phyloP scores from a whole-genome alignment of 257 asterid genomes.

The Vinca minor region DNA sequence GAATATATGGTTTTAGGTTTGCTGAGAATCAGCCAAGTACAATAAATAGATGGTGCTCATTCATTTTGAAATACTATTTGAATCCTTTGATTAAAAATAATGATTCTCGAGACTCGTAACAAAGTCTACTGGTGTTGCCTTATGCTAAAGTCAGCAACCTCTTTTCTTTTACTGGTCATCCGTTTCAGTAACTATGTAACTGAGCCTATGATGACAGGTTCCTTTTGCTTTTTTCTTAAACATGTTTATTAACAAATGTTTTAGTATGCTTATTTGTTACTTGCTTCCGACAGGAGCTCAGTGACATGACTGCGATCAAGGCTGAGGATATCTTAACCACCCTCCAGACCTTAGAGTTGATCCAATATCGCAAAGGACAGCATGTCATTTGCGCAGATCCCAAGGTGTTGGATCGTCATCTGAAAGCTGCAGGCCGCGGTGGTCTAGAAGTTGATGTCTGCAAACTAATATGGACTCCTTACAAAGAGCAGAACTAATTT shows the following conservation, averaged over 20 bases:
- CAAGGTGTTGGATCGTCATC: conserved; percentile 89
- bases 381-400: conserved; percentile 97
- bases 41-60: background rate
- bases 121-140: background rate
- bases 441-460: conserved; percentile 90
- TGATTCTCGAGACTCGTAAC: background rate
- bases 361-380: conserved; percentile 91
- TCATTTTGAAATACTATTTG: background rate
- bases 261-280: background rate
- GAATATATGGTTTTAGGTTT: background rate
- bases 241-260: no score
- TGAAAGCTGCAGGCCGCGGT: conserved; percentile 95
- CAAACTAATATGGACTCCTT: conserved; percentile 95
- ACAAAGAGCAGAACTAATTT: conserved; percentile 72
- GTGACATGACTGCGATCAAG: conserved; percentile 95
- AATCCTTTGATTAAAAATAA: background rate
- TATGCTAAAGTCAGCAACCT: no score
- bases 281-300: conserved; percentile 54
- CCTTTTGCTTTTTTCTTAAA: background rate
- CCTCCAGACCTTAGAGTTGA: conserved; percentile 78
- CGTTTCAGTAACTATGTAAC: background rate
- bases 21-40: background rate
- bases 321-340: conserved; percentile 88
- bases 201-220: background rate
- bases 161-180: no score